Base-by-base conservation (phyloP, 768 basidiomycete species). In the Tubosaeta brunneosetosa region DNA sequence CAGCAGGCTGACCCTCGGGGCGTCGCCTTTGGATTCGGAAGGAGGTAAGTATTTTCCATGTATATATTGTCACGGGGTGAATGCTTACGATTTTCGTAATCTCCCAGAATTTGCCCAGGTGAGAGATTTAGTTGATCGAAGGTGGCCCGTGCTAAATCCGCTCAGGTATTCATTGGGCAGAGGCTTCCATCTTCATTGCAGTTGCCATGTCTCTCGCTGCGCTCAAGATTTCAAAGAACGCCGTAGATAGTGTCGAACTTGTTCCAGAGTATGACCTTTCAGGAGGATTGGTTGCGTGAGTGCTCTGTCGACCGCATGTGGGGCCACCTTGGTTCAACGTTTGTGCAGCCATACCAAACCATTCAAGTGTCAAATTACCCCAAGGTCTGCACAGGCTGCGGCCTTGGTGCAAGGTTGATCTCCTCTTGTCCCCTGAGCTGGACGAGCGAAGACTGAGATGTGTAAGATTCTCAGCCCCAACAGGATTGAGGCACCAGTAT, bases 281-380 rank as follows among this genome's bases (percentile, higher is more conserved):
- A 5, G 34, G 34, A 1, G 80, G 79, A 2, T 67, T 68, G 1
- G 70, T 82, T 48, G 76, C 74, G 80, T 79, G 52, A 36, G 73
- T 62, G 3, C 29, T 33, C 4, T 10, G 10, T 32, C 32, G 32
- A 32, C 32, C 10, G 10, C 34, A 36, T 36, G 34, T 6, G 34
- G 34, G n/a, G 34, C 16, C 2, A 36, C 34, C 4, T 32, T 12
- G 32, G 32, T 32, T 11, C 32, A 11, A 32, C 8, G 16, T 36
- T 36, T 36, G 34, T 16, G 13, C 14, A 41, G 48, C 19, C 48
- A 32, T 41, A 38, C 17, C 9, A 49, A 41, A 40, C 40, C 48
- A 12, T 41, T 32, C 29, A 33, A 13, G 31, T 49, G 19, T 10
- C 19, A 42, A 6, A 49, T 49, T 6, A 42, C 40, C 8, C 19